These are phyloP conservation scores for Fusarium chaquense DNA, from an alignment of 2,329 filamentous ascomycete genomes.

Conservation along the genomic window DNA sequence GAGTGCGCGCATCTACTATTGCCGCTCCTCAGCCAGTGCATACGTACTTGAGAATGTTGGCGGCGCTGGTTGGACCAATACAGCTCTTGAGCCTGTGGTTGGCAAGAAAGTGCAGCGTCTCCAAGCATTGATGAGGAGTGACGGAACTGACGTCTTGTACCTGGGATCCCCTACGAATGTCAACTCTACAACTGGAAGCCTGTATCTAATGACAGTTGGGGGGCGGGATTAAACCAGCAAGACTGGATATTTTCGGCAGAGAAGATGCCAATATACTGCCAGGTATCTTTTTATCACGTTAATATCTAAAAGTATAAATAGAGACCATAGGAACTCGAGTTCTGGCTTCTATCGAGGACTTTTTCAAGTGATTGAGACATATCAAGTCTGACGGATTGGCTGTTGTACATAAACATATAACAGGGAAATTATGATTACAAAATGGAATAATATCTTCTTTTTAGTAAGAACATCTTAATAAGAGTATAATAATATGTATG, in stretches of 20 bases:
- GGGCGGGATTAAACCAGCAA: neutral
- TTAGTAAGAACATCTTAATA: no score
- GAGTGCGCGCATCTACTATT: constrained; percentile 19
- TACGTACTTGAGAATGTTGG: constrained; percentile 30
- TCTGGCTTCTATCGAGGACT: no score
- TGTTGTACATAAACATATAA: no score
- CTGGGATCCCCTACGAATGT: constrained; percentile 26
- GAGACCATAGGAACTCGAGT: no score
- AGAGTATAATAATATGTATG: no score
- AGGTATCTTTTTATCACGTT: no score
- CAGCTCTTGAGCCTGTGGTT: constrained; percentile 7
- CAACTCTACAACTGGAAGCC: constrained; percentile 25
- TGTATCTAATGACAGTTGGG: constrained; percentile 10
- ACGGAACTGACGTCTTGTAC: constrained; percentile 29
- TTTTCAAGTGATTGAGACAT: no score
- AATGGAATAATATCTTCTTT: no score
- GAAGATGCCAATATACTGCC: no score
- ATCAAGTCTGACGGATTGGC: no score
- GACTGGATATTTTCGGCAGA: rapidly evolving
- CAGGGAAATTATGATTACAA: no score
- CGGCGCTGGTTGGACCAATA: constrained; percentile 19
- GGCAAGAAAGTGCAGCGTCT: constrained; percentile 29
- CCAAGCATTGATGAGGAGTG: constrained; percentile 20
- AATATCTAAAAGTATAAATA: no score
- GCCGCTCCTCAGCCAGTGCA: constrained; percentile 9